Evolutionary conservation across 352 stramenopile genomes (phyloP), one percentile per base, ranked within the genome.

Genomic region (Halophytophthora batemanensis): DNA sequence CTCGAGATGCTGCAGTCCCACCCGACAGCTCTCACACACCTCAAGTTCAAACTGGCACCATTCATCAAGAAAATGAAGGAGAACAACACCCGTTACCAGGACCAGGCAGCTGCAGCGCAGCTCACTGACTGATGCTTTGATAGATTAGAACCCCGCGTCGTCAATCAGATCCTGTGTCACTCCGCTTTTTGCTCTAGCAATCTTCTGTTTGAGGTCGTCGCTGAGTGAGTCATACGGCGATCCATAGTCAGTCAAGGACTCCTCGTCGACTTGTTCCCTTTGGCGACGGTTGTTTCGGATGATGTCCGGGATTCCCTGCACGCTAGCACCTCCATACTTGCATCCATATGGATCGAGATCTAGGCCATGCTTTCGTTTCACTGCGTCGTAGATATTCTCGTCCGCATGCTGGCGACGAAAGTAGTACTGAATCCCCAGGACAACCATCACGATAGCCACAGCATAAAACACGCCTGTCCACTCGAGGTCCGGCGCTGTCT

Each of bases 1-100:
- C 47, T 84, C 18, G 73, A 77, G 23, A 70, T 88, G 71, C 59
- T 88, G 0, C 43, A 70, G 7, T 47, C 45, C 8, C 74, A 86
- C 8, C 65, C 74, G 1, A 69, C 66, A 1, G 74, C 71, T 2
- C 53, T 82, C 11, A 50, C 59, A 12, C 53, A 79, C 38, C 21
- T 88, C 0, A 64, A 75, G 33, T 67, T 86, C n/a, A 70, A 84
- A 28, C 29, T 83, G n/a, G 46, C 45, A 2, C 54, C 64, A 2
- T 74, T 86, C 39, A 48, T 83, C 12, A 63, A 38, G 14, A 75
- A 75, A 46, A 45, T 77, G 11, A 60, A 71, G 25, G 66, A 82
- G 25, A 82, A 75, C 42, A 81, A 72, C 46, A 42, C 44, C 17
- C 73, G 70, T 0, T 83, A 85, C 41, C 48, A 45, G 31, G 53